Percentiles rank a stretch among this genome's conserved stretches.
phyloP scores from a whole-genome alignment of 208 protist species.

The Acanthamoeba triangularis region DNA sequence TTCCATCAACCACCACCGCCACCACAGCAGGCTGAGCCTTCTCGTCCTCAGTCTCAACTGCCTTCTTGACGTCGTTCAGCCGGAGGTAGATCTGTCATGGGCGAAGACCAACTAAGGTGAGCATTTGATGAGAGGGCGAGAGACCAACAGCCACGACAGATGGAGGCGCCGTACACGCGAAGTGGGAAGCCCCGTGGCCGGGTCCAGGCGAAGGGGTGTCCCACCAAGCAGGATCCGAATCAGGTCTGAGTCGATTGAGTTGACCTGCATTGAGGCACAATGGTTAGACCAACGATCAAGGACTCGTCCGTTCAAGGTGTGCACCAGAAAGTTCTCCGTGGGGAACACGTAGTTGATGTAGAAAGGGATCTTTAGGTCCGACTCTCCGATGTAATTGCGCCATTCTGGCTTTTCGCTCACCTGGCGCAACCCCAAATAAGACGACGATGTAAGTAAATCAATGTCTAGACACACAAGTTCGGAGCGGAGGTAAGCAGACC shows the following conservation, averaged over 20 bases:
- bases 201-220: slow-evolving; percentile 8
- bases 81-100: slow-evolving; percentile 26
- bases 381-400: slow-evolving; percentile 55
- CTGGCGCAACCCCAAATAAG: not conserved
- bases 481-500: too few species aligned
- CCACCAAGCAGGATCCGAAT: slow-evolving; percentile 32
- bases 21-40: not conserved
- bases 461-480: too few species aligned
- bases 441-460: too few species aligned
- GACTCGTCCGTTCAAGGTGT: not conserved
- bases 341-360: slow-evolving; percentile 65
- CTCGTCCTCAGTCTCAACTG: not conserved
- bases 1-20: not conserved
- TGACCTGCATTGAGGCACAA: not conserved
- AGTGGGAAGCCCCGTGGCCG: not conserved
- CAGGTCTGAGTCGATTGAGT: slow-evolving; percentile 55
- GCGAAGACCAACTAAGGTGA: not conserved
- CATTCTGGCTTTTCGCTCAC: slow-evolving; percentile 28
- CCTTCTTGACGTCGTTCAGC: slow-evolving; percentile 34
- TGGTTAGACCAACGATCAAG: not conserved
- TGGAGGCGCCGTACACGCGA: not conserved
- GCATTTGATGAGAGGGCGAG: too few species aligned
- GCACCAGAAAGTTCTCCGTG: slow-evolving; percentile 48
- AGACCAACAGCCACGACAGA: not conserved
- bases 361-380: slow-evolving; percentile 67